These are phyloP conservation scores for Populus hybrid DNA, from an alignment of 441 rosid species.

Conservation along the genomic window DNA sequence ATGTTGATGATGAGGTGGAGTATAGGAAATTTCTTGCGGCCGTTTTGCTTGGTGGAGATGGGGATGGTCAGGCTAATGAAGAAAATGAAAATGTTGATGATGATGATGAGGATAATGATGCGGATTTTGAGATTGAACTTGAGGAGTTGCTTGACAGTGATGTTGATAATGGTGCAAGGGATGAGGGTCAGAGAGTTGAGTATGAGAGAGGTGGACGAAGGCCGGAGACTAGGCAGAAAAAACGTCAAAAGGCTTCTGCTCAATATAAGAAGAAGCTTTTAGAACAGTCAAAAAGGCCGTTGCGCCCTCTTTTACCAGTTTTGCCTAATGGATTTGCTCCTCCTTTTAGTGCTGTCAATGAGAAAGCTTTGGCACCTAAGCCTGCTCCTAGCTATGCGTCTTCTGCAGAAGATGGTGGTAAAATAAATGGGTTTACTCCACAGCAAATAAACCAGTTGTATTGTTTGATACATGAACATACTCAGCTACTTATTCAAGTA, in stretches of 20 bases:
- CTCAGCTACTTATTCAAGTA: slow-evolving; percentile 90
- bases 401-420: slow-evolving; percentile 32
- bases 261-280: slow-evolving; percentile 47
- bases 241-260: slow-evolving; percentile 50
- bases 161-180: slow-evolving; percentile 52
- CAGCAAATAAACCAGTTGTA: slow-evolving; percentile 78
- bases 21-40: slow-evolving; percentile 92
- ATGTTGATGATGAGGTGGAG: slow-evolving; percentile 89
- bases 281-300: slow-evolving; percentile 55
- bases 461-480: slow-evolving; percentile 82
- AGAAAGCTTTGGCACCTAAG: slow-evolving; percentile 35
- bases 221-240: slow-evolving; percentile 88
- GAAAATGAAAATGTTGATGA: slow-evolving; percentile 48
- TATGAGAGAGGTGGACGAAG: slow-evolving; percentile 40
- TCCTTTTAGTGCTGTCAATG: slow-evolving; percentile 26
- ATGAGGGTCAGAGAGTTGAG: slow-evolving; percentile 31
- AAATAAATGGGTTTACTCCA: slow-evolving; percentile 59
- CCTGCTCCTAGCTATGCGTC: slow-evolving; percentile 23
- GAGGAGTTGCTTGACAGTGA: slow-evolving; percentile 97
- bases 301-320: slow-evolving; percentile 59
- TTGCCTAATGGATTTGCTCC: slow-evolving; percentile 40
- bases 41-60: slow-evolving; percentile 66
- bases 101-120: slow-evolving; percentile 83
- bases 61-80: slow-evolving; percentile 37
- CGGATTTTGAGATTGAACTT: slow-evolving; percentile 94